Evolutionary conservation across 768 basidiomycete genomes (phyloP).

Genomic region (Calocera cornea): DNA sequence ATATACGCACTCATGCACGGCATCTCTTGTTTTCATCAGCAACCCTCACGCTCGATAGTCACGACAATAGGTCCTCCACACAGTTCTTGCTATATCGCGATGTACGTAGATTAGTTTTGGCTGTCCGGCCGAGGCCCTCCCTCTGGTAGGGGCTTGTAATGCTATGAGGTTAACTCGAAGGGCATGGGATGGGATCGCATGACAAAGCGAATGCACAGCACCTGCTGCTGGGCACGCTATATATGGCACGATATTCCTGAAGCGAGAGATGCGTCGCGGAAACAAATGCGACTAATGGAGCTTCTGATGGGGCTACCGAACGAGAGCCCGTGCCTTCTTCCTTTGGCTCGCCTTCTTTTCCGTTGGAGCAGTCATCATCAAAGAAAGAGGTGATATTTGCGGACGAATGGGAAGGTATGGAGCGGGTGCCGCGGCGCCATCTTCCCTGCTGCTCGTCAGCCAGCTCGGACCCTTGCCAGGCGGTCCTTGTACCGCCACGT

Average conservation of each 20-base stretch:
- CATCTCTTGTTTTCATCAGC: background rate
- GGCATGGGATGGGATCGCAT: background rate
- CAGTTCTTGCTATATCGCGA: background rate
- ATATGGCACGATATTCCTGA: too few relatives aligned
- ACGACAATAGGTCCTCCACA: background rate
- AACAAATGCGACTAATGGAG: background rate
- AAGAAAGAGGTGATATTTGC: too few relatives aligned
- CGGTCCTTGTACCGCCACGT: background rate
- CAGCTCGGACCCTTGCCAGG: background rate
- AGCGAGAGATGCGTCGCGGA: background rate
- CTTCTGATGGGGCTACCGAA: background rate
- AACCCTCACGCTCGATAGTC: background rate
- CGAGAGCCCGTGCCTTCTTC: background rate
- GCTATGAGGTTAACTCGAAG: background rate
- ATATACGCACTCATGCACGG: background rate
- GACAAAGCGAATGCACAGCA: background rate
- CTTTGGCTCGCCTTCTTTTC: too few relatives aligned
- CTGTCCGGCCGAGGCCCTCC: background rate
- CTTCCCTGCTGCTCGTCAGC: background rate
- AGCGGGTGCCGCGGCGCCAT: too few relatives aligned
- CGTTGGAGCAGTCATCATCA: too few relatives aligned
- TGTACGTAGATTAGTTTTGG: slow-evolving; percentile 1
- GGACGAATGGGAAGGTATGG: too few relatives aligned
- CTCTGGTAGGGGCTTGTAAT: slow-evolving; percentile 5
- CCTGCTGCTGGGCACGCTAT: background rate